phyloP scores from a whole-genome alignment of 2,329 filamentous ascomycete genomes.

The Fusarium domesticum region DNA sequence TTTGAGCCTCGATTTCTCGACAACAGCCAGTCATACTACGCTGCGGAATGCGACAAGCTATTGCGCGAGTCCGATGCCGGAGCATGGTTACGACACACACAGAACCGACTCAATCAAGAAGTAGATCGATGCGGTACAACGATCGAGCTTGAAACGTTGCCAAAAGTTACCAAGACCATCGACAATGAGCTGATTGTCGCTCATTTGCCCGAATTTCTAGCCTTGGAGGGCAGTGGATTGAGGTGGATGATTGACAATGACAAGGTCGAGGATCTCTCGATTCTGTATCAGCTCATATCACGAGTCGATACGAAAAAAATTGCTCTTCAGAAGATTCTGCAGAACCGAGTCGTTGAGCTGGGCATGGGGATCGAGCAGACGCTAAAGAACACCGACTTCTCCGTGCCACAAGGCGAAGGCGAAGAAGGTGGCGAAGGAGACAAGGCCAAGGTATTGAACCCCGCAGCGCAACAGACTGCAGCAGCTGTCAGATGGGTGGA shows the following conservation, averaged over 20 bases:
- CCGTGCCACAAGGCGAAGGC: slow-evolving; percentile 40
- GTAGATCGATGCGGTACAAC: slow-evolving; percentile 78
- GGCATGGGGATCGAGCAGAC: slow-evolving; percentile 78
- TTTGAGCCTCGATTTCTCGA: slow-evolving; percentile 79
- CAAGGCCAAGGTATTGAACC: slow-evolving; percentile 36
- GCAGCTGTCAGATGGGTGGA: slow-evolving; percentile 95
- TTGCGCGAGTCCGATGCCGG: slow-evolving; percentile 76
- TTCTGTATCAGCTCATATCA: slow-evolving; percentile 75
- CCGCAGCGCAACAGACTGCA: slow-evolving; percentile 74
- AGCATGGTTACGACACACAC: slow-evolving; percentile 75
- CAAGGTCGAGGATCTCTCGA: slow-evolving; percentile 70
- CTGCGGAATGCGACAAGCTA: slow-evolving; percentile 68
- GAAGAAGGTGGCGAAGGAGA: slow-evolving; percentile 47
- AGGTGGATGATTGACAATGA: slow-evolving; percentile 91
- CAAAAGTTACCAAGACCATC: slow-evolving; percentile 72
- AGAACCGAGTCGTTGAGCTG: slow-evolving; percentile 72
- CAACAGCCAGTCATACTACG: slow-evolving; percentile 72
- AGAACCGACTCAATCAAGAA: slow-evolving; percentile 75
- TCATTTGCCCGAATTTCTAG: slow-evolving; percentile 77
- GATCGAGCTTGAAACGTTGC: slow-evolving; percentile 67
- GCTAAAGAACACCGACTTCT: slow-evolving; percentile 55
- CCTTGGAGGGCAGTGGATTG: slow-evolving; percentile 80
- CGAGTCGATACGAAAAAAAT: slow-evolving; percentile 73
- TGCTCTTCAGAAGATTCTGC: slow-evolving; percentile 67
- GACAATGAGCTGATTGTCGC: slow-evolving; percentile 75